A percentile compares a stretch with the other conserved stretches of the same genome.
These are phyloP conservation scores for Chaetomium olivaceum DNA, from an alignment of 2,329 filamentous ascomycete genomes.

Conservation along the genomic window DNA sequence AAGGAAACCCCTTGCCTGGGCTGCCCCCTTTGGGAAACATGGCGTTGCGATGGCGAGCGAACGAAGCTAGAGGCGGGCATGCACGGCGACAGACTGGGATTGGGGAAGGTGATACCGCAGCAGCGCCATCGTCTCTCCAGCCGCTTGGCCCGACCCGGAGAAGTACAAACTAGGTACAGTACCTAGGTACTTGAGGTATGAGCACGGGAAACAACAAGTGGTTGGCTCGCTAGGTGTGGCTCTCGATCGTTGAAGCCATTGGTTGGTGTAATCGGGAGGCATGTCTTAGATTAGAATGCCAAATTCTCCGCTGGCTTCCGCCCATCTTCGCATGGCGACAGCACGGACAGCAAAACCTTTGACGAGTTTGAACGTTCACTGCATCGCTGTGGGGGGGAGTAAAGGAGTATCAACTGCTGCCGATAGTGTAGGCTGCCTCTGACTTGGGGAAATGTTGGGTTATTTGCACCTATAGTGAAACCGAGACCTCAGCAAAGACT, in stretches of 20 bases:
- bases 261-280: not conserved
- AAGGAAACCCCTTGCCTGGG: constrained; percentile 7
- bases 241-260: not conserved
- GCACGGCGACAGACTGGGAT: constrained; percentile 18
- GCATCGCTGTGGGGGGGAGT: not conserved
- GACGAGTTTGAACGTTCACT: not conserved
- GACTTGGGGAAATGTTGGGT: not conserved
- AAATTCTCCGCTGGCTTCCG: constrained; percentile 6
- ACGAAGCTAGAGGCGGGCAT: not conserved
- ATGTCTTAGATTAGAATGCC: constrained; percentile 15
- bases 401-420: not conserved
- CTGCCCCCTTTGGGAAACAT: not conserved
- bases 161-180: not conserved
- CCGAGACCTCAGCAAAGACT: not conserved
- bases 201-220: no score
- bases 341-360: not conserved
- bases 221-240: not conserved
- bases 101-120: constrained; percentile 16
- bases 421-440: not conserved
- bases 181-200: not conserved
- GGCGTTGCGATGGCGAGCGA: not conserved
- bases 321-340: not conserved
- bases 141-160: not conserved
- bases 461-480: no score
- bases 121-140: not conserved